Percentiles rank a stretch among this genome's conserved stretches.
Conservation (phyloP, 805 yeast species). For the Tetrapisispora nanseiensis region DNA sequence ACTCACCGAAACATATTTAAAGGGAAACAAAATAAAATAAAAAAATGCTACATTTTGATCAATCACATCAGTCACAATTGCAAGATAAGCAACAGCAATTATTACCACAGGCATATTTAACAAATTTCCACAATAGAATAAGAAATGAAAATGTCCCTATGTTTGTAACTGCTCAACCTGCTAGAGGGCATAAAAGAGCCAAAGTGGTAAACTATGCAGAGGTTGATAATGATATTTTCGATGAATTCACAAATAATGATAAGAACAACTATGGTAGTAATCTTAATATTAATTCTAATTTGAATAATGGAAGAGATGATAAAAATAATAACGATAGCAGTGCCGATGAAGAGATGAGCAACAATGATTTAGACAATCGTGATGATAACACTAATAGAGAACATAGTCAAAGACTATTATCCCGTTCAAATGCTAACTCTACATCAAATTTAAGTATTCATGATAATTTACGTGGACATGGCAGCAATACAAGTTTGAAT, state of each 20-base stretch:
- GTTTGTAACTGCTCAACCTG: conserved; percentile 61
- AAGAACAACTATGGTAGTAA: conserved; percentile 10
- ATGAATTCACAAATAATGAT: conserved; percentile 33
- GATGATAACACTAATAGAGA: neutral
- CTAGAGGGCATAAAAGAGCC: conserved; percentile 70
- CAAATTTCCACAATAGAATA: conserved; percentile 64
- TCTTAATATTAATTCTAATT: no score
- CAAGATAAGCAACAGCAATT: conserved; percentile 14
- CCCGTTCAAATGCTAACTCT: neutral
- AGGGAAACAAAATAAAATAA: neutral
- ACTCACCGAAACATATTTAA: no score
- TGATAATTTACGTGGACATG: neutral
- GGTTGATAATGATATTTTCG: conserved; percentile 53
- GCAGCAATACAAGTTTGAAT: neutral
- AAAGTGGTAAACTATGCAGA: conserved; percentile 77
- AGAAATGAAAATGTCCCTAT: conserved; percentile 67
- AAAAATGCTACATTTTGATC: neutral
- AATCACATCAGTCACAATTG: neutral
- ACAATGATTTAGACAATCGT: neutral
- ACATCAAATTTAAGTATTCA: conserved; percentile 1
- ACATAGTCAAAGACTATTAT: neutral
- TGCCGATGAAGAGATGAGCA: neutral
- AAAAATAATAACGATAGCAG: conserved; percentile 9
- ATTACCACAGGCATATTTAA: conserved; percentile 68
- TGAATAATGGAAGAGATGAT: conserved; percentile 19